Evolutionary conservation across 164 flowering plant genomes (phyloP), one percentile per base, ranked within the genome.

Genomic region (Akebia trifoliata): DNA sequence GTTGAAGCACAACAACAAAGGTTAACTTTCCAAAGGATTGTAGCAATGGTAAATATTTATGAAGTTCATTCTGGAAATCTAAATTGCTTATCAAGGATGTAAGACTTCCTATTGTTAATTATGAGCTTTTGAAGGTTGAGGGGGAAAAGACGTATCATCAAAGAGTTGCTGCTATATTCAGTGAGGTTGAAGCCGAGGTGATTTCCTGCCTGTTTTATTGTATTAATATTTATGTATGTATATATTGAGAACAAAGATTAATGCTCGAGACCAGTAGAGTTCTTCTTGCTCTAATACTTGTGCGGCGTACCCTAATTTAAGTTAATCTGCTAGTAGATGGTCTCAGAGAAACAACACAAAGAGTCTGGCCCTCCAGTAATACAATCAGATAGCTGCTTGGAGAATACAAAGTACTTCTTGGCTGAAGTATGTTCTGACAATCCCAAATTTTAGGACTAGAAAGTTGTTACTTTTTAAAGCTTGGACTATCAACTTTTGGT

Each of bases 1-100:
- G 91, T 86, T 60, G 99, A 88, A 70, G 73, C 93, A 49, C 99
- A 94, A 61, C 99, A 94, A 66, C 90, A 86, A 69, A 86, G 93
- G 63, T 71, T 94, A 54, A 90, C 94, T 50, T 83, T 85, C 54
- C 99, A 90, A 71, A 79, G 99, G 78, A 90, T 94, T 63, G 85
- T 86, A n/a, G 77, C 94, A 34, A 63, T 94, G 97, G 99, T 94
- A 74, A 42, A 42, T 29, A 29, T 28, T 32, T 44, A 20, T 46
- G 39, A 38, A 48, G 7, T 22, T 11, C 22, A 36, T 21, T 26
- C 20, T 30, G 12, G 37, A 32, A 5, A 36, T 20, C 2, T 25
- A 42, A 42, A 42, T 17, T 2, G 18, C 15, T 17, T 2, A 2
- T 44, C 21, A 44, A 44, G 18, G 3, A 30, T 17, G 8, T 29